These are phyloP conservation scores for Xanthoparmelia taractica DNA, from an alignment of 495 filamentous ascomycete genomes.

Conservation along the genomic window DNA sequence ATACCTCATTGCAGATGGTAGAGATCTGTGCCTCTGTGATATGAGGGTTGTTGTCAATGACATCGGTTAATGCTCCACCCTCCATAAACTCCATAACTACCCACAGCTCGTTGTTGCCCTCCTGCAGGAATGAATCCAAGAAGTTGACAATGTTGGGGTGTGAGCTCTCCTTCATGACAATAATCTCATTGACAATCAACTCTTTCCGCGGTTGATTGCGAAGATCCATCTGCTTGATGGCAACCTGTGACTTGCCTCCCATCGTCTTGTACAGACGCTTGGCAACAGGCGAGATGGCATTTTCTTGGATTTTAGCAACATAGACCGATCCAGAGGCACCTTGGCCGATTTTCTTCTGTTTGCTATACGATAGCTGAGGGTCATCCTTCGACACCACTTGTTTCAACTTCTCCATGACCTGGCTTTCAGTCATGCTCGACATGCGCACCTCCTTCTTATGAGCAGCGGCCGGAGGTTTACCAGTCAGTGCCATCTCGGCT, in stretches of 20 bases:
- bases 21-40: conserved; percentile 96
- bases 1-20: conserved; percentile 91
- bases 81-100: conserved; percentile 99
- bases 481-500: conserved; percentile 71
- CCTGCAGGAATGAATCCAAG: conserved; percentile 90
- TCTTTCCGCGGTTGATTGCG: conserved; percentile 96
- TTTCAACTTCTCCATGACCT: conserved; percentile 91
- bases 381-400: conserved; percentile 90
- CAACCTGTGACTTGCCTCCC: conserved; percentile 71
- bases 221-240: conserved; percentile 99
- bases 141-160: conserved; percentile 99
- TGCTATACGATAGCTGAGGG: conserved; percentile 85
- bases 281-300: conserved; percentile 57
- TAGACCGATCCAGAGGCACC: conserved; percentile 97
- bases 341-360: conserved; percentile 99
- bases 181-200: conserved; percentile 97
- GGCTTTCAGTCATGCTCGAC: conserved; percentile 92
- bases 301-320: conserved; percentile 83
- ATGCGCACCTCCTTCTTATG: conserved; percentile 88
- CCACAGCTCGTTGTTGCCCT: conserved; percentile 89
- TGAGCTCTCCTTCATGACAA: conserved; percentile 98
- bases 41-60: conserved; percentile 89
- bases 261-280: conserved; percentile 59
- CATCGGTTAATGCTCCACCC: conserved; percentile 92
- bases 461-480: conserved; percentile 58